Base-by-base conservation (phyloP, 75 land plant genomes). In the Pinus taeda region DNA sequence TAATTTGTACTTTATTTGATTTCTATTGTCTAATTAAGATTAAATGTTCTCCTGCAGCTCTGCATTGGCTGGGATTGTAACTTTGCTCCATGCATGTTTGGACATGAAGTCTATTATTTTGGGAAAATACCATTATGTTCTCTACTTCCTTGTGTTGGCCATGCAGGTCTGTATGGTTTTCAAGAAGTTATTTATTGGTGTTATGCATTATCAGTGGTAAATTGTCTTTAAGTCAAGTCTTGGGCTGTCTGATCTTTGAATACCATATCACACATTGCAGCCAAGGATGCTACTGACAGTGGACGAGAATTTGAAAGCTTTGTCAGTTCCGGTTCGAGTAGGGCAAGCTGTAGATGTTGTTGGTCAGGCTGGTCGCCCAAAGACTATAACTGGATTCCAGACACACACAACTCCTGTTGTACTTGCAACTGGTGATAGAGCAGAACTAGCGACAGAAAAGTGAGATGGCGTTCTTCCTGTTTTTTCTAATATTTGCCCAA, bases 341-440 rank as follows among this genome's bases (percentile, higher is more conserved):
- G 98, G 99, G 4, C 95, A 94, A 75, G 99, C 98, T n/a, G 98
- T 96, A 42, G 99, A 96, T 86, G 97, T 94, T 71, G 99, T 96
- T 57, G 99, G 99, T 24, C 99, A 96, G 87, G 99, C 99, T 24
- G 99, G 99, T 73, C 92, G 99, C 15, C 99, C 99, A 22, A 96
- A 96, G 87, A 94, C 97, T 14, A 96, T 96, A n/a, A 96, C 99
- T 58, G 99, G 99, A 4, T 96, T 96, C 79, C 99, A 96, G 80
- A 94, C 99, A 1, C 97, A 96, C 79, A 88, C 99, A 21, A 96
- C 98, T 11, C 99, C 98, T 1, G 99, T 96, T 74, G 88, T 96
- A 42, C 91, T 96, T 30, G 98, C 99, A 39, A 92, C 95, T 59
- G 99, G 99, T 71, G 99, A 96, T 57, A 81, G 99, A 79, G 99